Evolutionary conservation across 2,329 filamentous ascomycete species (phyloP).

Genomic region (Trichothecium sympodiale): DNA sequence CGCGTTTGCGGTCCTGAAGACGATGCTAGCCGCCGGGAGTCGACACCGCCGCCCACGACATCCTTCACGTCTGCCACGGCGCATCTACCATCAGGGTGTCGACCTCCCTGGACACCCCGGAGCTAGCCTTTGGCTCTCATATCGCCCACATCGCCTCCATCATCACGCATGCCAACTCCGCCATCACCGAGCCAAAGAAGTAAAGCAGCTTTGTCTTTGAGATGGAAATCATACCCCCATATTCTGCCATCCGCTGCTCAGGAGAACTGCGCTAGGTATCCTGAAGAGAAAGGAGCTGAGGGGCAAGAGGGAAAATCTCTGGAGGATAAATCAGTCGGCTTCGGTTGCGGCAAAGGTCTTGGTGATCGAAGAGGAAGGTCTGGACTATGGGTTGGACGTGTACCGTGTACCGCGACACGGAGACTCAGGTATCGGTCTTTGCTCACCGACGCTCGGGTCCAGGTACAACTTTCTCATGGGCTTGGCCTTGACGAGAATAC

Average conservation of each 20-base stretch:
- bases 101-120: constrained; percentile 15
- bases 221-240: constrained; percentile 29
- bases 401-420: background rate
- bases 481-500: background rate
- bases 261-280: constrained; percentile 25
- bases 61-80: constrained; percentile 26
- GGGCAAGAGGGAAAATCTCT: constrained; percentile 26
- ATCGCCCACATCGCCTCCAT: constrained; percentile 23
- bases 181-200: constrained; percentile 11
- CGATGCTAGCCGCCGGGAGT: constrained; percentile 8
- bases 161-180: constrained; percentile 19
- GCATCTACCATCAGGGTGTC: constrained; percentile 21
- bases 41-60: constrained; percentile 9
- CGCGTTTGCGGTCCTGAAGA: constrained; percentile 17
- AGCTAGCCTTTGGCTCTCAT: constrained; percentile 24
- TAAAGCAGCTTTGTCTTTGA: constrained; percentile 27
- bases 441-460: background rate
- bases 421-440: constrained; percentile 3
- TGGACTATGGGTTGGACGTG: background rate
- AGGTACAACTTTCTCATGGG: background rate
- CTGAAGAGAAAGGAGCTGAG: constrained; percentile 18
- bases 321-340: constrained; percentile 20
- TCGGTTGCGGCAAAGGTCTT: constrained; percentile 23
- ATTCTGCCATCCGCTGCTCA: constrained; percentile 28
- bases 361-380: constrained; percentile 20